These are phyloP conservation scores for Chimonanthus salicifolius DNA, from an alignment of 164 flowering plant species.

Conservation along the genomic window DNA sequence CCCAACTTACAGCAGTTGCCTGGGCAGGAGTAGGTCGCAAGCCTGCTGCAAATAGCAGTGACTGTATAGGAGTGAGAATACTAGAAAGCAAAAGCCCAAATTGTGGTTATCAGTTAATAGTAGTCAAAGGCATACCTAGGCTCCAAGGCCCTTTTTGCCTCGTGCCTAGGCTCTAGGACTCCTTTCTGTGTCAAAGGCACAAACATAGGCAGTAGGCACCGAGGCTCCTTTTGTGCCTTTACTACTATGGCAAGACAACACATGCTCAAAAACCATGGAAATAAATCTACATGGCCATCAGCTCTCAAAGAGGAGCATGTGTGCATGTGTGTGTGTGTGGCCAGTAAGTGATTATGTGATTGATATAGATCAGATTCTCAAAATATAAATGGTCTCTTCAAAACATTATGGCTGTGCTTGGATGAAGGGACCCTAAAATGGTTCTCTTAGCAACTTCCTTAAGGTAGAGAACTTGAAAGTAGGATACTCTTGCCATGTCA, in stretches of 20 bases:
- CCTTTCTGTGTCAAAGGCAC: too few relatives aligned
- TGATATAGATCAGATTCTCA: neutral
- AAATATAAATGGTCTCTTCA: neutral
- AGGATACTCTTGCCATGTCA: too few relatives aligned
- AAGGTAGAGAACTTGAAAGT: too few relatives aligned
- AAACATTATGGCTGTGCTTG: too few relatives aligned
- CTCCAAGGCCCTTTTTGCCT: too few relatives aligned
- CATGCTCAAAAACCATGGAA: slow-evolving; percentile 1
- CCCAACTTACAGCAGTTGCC: slow-evolving; percentile 97
- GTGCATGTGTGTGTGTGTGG: neutral
- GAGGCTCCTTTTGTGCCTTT: too few relatives aligned
- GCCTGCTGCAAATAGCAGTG: slow-evolving; percentile 98
- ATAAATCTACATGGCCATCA: neutral
- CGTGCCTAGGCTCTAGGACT: too few relatives aligned
- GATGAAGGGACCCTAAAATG: too few relatives aligned
- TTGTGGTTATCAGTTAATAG: slow-evolving; percentile 3
- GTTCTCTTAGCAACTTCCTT: too few relatives aligned
- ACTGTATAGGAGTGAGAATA: slow-evolving; percentile 69
- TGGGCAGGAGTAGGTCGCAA: slow-evolving; percentile 98
- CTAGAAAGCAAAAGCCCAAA: slow-evolving; percentile 19
- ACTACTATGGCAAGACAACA: neutral
- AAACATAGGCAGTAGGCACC: too few relatives aligned
- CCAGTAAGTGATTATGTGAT: neutral
- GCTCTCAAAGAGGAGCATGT: neutral
- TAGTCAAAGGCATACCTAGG: too few relatives aligned